Evolutionary conservation across 2,329 filamentous ascomycete genomes (phyloP).

Genomic region (Penicillium sumatraense): DNA sequence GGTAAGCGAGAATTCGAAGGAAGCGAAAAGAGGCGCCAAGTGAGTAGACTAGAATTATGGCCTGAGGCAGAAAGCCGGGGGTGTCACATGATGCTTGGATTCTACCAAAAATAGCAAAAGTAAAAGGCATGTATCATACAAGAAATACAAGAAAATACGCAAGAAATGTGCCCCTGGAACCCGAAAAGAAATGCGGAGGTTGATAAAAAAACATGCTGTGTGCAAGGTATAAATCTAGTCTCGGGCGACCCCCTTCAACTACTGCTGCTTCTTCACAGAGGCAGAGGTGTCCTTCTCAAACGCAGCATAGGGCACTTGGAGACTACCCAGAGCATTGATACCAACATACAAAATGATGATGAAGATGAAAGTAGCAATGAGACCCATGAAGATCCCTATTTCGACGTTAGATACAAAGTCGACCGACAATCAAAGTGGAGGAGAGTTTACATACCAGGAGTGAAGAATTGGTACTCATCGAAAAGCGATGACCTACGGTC

Average conservation of each 20-base stretch:
- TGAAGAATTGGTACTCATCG: constrained; percentile 93
- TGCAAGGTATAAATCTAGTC: constrained; percentile 12
- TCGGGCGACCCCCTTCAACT: constrained; percentile 16
- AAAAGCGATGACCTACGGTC: constrained; percentile 59
- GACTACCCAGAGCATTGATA: constrained; percentile 73
- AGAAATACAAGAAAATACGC: constrained; percentile 24
- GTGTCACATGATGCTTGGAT: constrained; percentile 31
- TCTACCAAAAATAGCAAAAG: constrained; percentile 22
- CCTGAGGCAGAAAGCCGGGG: constrained; percentile 12
- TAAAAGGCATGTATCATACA: constrained; percentile 20
- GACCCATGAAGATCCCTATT: constrained; percentile 84
- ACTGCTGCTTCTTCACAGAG: constrained; percentile 80
- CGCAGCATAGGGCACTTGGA: constrained; percentile 89
- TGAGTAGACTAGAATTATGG: constrained; percentile 18
- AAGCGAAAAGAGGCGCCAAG: constrained; percentile 20
- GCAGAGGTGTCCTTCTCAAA: constrained; percentile 97
- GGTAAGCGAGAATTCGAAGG: constrained; percentile 20
- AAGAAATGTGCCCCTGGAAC: constrained; percentile 13
- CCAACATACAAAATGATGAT: constrained; percentile 79
- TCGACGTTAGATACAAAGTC: constrained; percentile 12
- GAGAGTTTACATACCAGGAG: constrained; percentile 66
- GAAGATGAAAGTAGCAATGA: constrained; percentile 72
- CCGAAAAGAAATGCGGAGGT: constrained; percentile 9
- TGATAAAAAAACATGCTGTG: constrained; percentile 15
- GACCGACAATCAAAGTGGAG: not conserved